Evolutionary conservation across 495 filamentous ascomycete genomes (phyloP).

Genomic region (Lophium mytilinum): DNA sequence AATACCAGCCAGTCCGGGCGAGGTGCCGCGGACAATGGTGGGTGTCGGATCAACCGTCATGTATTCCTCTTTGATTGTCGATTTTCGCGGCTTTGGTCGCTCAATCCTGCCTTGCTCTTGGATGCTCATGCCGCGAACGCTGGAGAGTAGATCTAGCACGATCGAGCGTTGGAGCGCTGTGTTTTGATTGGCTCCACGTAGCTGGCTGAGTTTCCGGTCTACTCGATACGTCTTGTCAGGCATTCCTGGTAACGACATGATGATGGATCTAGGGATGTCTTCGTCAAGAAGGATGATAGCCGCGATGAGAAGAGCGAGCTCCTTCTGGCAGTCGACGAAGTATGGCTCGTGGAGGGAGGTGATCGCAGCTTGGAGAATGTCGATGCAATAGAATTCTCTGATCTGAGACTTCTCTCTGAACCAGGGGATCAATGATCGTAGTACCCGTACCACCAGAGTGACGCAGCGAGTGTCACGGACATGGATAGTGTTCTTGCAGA

Average conservation of each 20-base stretch:
- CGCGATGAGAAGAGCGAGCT: conserved; percentile 81
- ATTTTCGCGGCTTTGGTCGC: conserved; percentile 45
- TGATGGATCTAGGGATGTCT: conserved; percentile 46
- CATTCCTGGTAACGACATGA: conserved; percentile 53
- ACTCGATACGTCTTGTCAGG: conserved; percentile 48
- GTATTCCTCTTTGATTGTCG: conserved; percentile 48
- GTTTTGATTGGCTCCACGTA: conserved; percentile 40
- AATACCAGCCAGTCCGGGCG: conserved; percentile 45
- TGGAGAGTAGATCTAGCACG: conserved; percentile 78
- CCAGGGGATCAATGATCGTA: conserved; percentile 15
- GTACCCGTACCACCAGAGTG: conserved; percentile 65
- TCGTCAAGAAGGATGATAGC: conserved; percentile 70
- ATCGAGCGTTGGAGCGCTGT: conserved; percentile 68
- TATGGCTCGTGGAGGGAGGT: conserved; percentile 88
- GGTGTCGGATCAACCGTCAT: conserved; percentile 46
- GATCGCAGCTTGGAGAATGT: conserved; percentile 75
- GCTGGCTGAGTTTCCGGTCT: conserved; percentile 50
- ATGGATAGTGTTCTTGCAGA: conserved; percentile 80
- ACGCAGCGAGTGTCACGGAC: conserved; percentile 90
- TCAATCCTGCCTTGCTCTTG: conserved; percentile 83
- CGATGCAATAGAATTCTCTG: conserved; percentile 81
- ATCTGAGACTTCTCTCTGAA: conserved; percentile 39
- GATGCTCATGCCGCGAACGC: conserved; percentile 80
- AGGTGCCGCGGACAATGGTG: conserved; percentile 22
- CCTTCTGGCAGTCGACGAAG: conserved; percentile 93